These are phyloP conservation scores for Beauveria sp. DNA, from an alignment of 2,329 filamentous ascomycete species.

Conservation along the genomic window DNA sequence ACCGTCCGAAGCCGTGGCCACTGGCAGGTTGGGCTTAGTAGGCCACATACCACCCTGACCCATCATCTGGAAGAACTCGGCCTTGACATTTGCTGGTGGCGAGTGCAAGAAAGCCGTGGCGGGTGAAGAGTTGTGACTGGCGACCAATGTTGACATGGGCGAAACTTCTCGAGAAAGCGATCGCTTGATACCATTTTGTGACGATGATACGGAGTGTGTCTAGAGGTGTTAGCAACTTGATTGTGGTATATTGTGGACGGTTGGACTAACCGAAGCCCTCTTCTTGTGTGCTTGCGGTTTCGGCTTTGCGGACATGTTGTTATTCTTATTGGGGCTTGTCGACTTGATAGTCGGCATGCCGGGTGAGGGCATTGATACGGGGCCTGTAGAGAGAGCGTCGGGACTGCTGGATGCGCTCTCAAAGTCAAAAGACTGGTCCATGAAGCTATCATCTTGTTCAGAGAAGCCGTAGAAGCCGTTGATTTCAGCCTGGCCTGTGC, in stretches of 20 bases:
- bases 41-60: slow-evolving; percentile 30
- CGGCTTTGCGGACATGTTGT: slow-evolving; percentile 19
- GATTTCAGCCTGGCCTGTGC: slow-evolving; percentile 19
- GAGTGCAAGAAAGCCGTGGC: slow-evolving; percentile 36
- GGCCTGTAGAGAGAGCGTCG: slow-evolving; percentile 24
- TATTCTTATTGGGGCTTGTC: slow-evolving; percentile 21
- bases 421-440: slow-evolving; percentile 49
- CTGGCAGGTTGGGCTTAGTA: slow-evolving; percentile 20
- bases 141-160: slow-evolving; percentile 43
- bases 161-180: slow-evolving; percentile 46
- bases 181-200: slow-evolving; percentile 41
- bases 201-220: slow-evolving; percentile 45
- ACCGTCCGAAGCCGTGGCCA: slow-evolving; percentile 18
- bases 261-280: slow-evolving; percentile 33
- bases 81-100: slow-evolving; percentile 35
- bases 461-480: slow-evolving; percentile 25
- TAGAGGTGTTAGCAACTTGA: slow-evolving; percentile 25
- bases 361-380: slow-evolving; percentile 33
- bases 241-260: slow-evolving; percentile 7
- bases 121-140: slow-evolving; percentile 47
- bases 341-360: slow-evolving; percentile 34
- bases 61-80: slow-evolving; percentile 30
- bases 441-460: slow-evolving; percentile 34
- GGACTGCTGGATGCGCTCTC: slow-evolving; percentile 53
- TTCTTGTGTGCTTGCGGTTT: slow-evolving; percentile 27